These are phyloP conservation scores for Fusarium clavum DNA, from an alignment of 2,329 filamentous ascomycete genomes.

Conservation along the genomic window DNA sequence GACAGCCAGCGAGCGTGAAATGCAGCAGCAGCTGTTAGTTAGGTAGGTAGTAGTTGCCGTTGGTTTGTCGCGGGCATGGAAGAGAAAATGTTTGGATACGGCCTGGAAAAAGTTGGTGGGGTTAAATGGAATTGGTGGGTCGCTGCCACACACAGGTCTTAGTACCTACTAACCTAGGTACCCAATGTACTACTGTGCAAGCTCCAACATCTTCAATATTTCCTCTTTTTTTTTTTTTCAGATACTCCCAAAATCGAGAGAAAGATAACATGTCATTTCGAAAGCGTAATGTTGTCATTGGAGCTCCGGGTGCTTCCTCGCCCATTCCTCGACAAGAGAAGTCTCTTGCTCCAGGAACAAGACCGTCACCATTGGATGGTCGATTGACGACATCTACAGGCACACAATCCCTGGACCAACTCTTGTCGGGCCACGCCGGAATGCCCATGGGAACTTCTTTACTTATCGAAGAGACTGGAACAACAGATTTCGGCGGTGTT, in stretches of 20 bases:
- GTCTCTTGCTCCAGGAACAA: conserved; percentile 63
- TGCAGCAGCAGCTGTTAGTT: neutral
- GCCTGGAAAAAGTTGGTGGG: conserved; percentile 41
- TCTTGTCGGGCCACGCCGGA: conserved; percentile 88
- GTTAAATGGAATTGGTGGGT: conserved; percentile 23
- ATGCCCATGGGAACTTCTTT: conserved; percentile 84
- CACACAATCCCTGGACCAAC: conserved; percentile 83
- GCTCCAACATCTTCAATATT: neutral
- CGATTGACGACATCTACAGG: conserved; percentile 92
- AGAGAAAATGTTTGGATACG: conserved; percentile 43
- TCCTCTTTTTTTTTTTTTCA: neutral
- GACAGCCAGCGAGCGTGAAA: no score
- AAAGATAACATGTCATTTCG: conserved; percentile 64
- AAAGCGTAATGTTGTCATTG: conserved; percentile 66
- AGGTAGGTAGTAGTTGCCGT: conserved; percentile 2
- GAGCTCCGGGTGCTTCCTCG: conserved; percentile 43
- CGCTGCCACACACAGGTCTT: conserved; percentile 18
- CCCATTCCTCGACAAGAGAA: conserved; percentile 49
- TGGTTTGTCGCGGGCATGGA: conserved; percentile 12
- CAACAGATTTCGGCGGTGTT: conserved; percentile 91
- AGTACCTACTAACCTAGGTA: neutral
- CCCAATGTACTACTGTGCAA: neutral
- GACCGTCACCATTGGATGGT: conserved; percentile 90
- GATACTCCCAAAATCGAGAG: neutral
- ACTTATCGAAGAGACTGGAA: conserved; percentile 87